Conservation (phyloP, 129 eudicot species). For the Calendula officinalis region DNA sequence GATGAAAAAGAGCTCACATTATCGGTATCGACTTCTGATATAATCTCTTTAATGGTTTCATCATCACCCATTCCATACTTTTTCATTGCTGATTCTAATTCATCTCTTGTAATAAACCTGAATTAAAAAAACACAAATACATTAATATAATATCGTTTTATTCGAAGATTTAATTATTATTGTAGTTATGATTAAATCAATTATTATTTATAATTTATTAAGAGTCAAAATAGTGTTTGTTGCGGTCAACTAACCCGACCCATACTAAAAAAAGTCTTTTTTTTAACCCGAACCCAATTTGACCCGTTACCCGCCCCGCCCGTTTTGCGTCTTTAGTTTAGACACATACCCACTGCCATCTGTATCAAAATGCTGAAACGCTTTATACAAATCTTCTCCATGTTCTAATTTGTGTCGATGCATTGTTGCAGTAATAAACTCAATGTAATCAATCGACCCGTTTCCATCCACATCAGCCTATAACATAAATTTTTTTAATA, state of each 20-base stretch:
- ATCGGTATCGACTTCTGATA: slow-evolving; percentile 86
- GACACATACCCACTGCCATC: slow-evolving; percentile 74
- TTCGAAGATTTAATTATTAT: no score
- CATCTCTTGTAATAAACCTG: slow-evolving; percentile 89
- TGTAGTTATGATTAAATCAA: not conserved
- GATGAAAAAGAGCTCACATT: slow-evolving; percentile 47
- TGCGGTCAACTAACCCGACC: not conserved
- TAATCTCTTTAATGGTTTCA: slow-evolving; percentile 71
- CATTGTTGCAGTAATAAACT: slow-evolving; percentile 96
- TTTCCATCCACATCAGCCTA: slow-evolving; percentile 97
- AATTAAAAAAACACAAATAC: not conserved
- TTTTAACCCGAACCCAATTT: not conserved
- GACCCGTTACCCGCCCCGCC: not conserved
- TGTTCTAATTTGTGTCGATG: slow-evolving; percentile 85
- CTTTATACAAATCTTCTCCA: slow-evolving; percentile 80
- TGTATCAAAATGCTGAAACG: slow-evolving; percentile 81
- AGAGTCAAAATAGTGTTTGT: no score
- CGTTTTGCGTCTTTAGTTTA: not conserved
- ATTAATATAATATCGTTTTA: not conserved
- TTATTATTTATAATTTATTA: not conserved
- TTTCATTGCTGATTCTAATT: slow-evolving; percentile 80
- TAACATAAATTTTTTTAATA: not conserved
- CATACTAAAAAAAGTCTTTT: no score
- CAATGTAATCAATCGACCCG: slow-evolving; percentile 88
- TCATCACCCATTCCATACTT: slow-evolving; percentile 86